Conservation (phyloP, 2,329 filamentous ascomycete species). For the Scedosporium apiospermum region DNA sequence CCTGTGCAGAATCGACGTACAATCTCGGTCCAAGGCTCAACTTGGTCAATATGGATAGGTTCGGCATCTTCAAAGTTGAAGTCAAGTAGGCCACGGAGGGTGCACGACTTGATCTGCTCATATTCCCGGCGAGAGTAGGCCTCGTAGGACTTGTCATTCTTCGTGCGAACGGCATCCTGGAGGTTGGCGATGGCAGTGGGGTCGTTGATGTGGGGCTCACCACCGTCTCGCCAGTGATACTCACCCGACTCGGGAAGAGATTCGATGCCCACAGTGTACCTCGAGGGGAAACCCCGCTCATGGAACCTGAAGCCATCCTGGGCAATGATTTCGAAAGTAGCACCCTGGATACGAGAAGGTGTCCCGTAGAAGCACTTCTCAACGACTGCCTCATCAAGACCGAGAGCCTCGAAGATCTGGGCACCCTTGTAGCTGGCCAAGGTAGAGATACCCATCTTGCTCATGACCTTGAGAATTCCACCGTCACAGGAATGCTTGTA, state of each 20-base stretch:
- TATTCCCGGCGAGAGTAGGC: slow-evolving; percentile 90
- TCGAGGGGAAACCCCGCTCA: slow-evolving; percentile 81
- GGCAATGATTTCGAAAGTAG: slow-evolving; percentile 88
- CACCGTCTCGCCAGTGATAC: slow-evolving; percentile 97
- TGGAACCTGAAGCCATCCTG: slow-evolving; percentile 93
- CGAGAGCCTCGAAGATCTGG: slow-evolving; percentile 94
- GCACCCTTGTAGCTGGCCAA: slow-evolving; percentile 95
- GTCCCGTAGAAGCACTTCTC: slow-evolving; percentile 93
- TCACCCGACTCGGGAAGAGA: slow-evolving; percentile 88
- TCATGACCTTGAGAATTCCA: slow-evolving; percentile 97
- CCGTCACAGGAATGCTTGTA: slow-evolving; percentile 96
- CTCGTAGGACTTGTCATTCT: slow-evolving; percentile 98
- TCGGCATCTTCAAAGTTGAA: slow-evolving; percentile 86
- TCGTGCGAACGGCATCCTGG: slow-evolving; percentile 89
- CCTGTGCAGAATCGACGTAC: slow-evolving; percentile 93
- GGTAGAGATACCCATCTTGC: slow-evolving; percentile 98
- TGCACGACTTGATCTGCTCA: slow-evolving; percentile 94
- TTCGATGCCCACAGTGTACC: slow-evolving; percentile 64
- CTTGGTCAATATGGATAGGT: slow-evolving; percentile 87
- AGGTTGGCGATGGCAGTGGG: slow-evolving; percentile 93
- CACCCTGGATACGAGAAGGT: slow-evolving; percentile 85
- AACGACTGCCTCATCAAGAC: slow-evolving; percentile 83
- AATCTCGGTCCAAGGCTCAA: slow-evolving; percentile 97
- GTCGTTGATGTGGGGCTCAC: slow-evolving; percentile 91
- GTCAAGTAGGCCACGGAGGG: slow-evolving; percentile 84